These are phyloP conservation scores for Margaritispora aquatica DNA, from an alignment of 495 filamentous ascomycete genomes.

Conservation along the genomic window DNA sequence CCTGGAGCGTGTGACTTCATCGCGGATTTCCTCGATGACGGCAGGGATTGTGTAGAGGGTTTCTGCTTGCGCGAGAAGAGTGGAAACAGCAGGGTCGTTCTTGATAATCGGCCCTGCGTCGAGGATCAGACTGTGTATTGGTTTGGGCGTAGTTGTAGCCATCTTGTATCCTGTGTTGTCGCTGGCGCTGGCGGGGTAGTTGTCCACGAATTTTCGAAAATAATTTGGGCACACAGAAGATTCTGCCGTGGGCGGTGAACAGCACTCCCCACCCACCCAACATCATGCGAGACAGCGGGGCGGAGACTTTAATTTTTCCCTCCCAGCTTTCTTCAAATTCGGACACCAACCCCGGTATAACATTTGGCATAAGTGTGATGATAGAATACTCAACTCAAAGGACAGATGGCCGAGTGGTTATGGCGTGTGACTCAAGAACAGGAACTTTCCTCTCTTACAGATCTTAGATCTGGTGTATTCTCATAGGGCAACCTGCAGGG, in stretches of 20 bases:
- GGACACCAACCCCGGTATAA: not conserved
- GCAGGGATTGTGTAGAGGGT: constrained; percentile 79
- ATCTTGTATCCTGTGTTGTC: constrained; percentile 22
- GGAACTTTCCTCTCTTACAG: not conserved
- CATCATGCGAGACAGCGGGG: not conserved
- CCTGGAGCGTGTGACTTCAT: constrained; percentile 71
- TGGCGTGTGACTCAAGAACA: constrained; percentile 1
- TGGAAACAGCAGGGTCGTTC: constrained; percentile 75
- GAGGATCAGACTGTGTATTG: constrained; percentile 77
- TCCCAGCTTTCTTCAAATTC: no score
- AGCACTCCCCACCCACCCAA: not conserved
- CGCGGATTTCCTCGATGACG: constrained; percentile 82
- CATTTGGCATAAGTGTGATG: not conserved
- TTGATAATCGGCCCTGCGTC: constrained; percentile 90
- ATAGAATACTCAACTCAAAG: not conserved
- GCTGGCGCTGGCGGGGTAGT: not conserved
- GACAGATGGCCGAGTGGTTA: constrained; percentile 1
- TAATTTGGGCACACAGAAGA: not conserved
- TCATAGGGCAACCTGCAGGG: constrained; percentile 3
- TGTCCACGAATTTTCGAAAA: not conserved
- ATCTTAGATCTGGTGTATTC: constrained; percentile 1
- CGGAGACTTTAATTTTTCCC: not conserved
- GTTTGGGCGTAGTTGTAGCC: constrained; percentile 48
- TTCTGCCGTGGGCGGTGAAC: not conserved
- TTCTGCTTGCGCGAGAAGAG: constrained; percentile 67